phyloP scores from a whole-genome alignment of 768 basidiomycete genomes.

The Lentinula sp. region DNA sequence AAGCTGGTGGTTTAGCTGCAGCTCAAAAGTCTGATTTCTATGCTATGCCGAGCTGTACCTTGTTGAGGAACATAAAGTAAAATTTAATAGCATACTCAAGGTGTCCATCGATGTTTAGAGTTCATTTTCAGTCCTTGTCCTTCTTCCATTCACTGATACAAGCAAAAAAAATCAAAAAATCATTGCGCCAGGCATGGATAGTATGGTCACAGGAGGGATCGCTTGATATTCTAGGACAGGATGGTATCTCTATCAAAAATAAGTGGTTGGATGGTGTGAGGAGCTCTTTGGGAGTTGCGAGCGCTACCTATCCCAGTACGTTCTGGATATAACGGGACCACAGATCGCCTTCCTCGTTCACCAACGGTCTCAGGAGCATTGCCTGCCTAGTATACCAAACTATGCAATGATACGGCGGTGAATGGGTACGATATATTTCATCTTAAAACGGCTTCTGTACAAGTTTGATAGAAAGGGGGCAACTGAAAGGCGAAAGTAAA shows the following conservation, averaged over 20 bases:
- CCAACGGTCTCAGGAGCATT: conserved; percentile 7
- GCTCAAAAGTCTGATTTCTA: too few species aligned
- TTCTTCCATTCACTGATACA: too few species aligned
- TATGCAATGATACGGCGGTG: not conserved
- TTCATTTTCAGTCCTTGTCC: too few species aligned
- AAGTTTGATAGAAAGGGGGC: too few species aligned
- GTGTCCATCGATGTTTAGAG: too few species aligned
- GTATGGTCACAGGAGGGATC: not conserved
- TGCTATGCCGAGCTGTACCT: too few species aligned
- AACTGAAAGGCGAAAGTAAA: too few species aligned
- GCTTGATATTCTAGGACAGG: not conserved
- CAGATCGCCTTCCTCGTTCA: conserved; percentile 10
- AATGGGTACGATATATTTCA: not conserved
- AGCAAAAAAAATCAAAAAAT: too few species aligned
- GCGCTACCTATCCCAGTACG: conserved; percentile 11
- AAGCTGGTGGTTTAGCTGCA: too few species aligned
- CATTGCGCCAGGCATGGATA: not conserved
- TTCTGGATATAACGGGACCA: conserved; percentile 12
- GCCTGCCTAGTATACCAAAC: not conserved
- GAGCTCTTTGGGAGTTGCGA: conserved; percentile 11
- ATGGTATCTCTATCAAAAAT: not conserved
- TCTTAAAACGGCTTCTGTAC: not conserved
- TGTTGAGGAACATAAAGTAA: too few species aligned
- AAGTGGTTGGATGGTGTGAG: conserved; percentile 3
- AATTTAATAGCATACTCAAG: too few species aligned